These are phyloP conservation scores for Chytriomyces hyalinus DNA, from an alignment of 192 early-diverging fungal species.

Conservation along the genomic window DNA sequence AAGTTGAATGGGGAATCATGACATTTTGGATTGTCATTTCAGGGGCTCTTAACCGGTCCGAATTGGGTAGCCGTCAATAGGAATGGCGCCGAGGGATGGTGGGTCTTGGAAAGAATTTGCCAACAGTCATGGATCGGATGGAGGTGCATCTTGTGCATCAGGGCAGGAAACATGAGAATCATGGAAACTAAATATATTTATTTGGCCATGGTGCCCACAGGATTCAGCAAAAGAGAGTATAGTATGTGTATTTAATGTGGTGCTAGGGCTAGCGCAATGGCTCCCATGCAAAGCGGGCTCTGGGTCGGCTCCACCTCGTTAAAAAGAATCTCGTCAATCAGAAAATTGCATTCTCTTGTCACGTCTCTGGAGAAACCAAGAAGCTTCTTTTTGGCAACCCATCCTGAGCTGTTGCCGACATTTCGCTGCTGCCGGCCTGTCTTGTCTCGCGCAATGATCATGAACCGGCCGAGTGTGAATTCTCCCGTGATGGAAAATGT, in stretches of 20 bases:
- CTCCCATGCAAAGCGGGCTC: constrained; percentile 19
- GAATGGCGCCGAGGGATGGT: no score
- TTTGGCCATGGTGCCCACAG: no score
- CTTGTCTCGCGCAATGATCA: constrained; percentile 16
- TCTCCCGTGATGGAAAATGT: constrained; percentile 32
- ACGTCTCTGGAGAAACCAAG: background rate
- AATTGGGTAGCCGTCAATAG: no score
- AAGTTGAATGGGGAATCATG: no score
- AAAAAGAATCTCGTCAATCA: constrained; percentile 16
- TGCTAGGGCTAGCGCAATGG: background rate
- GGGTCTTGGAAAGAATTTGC: no score
- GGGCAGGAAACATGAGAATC: no score
- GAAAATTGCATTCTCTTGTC: constrained; percentile 19
- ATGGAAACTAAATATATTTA: no score
- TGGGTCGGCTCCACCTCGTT: background rate
- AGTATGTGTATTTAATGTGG: background rate
- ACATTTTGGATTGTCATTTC: no score
- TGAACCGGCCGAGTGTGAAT: constrained; percentile 23
- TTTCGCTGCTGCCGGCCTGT: constrained; percentile 14
- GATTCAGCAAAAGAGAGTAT: no score
- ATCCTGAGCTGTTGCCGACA: constrained; percentile 24
- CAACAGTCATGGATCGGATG: no score
- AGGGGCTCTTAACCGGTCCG: no score
- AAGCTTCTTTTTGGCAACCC: background rate
- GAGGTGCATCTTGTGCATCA: no score